These are phyloP conservation scores for Lagenidium sp. DNA, from an alignment of 352 stramenopile genomes.

Conservation along the genomic window DNA sequence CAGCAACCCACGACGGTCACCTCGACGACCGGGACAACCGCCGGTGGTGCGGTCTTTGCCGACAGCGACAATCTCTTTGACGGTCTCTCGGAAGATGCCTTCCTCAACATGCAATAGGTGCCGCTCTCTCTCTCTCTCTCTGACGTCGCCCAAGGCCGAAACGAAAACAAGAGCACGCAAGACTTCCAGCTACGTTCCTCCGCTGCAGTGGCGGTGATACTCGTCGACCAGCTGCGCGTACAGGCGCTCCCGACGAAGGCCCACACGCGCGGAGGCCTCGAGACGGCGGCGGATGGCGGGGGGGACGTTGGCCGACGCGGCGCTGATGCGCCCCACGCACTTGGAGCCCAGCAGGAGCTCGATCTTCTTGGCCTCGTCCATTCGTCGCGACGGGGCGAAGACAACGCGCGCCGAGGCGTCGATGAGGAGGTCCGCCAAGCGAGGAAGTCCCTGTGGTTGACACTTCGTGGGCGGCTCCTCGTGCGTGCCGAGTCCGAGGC, in stretches of 20 bases:
- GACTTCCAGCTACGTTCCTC: no score
- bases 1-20: conserved; percentile 3
- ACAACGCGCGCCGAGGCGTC: conserved; percentile 27
- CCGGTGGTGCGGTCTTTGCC: conserved; percentile 17
- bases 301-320: conserved; percentile 36
- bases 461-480: no score
- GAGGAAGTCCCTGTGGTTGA: no score
- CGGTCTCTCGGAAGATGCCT: conserved; percentile 58
- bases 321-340: conserved; percentile 38
- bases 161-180: no score
- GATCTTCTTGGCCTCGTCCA: conserved; percentile 56
- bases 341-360: conserved; percentile 54
- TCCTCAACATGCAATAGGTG: conserved; percentile 62
- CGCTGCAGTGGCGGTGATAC: conserved; percentile 22
- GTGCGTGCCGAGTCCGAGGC: no score
- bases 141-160: no score
- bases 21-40: conserved; percentile 16
- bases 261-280: conserved; percentile 23
- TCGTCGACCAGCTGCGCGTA: conserved; percentile 41
- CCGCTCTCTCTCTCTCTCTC: conserved; percentile 7
- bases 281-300: conserved; percentile 37
- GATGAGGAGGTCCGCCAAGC: conserved; percentile 34
- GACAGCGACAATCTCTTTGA: conserved; percentile 70
- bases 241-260: conserved; percentile 41
- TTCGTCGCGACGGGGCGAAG: conserved; percentile 11